Conservation (phyloP, 306 rosid genomes). For the Dalbergia cultrata region DNA sequence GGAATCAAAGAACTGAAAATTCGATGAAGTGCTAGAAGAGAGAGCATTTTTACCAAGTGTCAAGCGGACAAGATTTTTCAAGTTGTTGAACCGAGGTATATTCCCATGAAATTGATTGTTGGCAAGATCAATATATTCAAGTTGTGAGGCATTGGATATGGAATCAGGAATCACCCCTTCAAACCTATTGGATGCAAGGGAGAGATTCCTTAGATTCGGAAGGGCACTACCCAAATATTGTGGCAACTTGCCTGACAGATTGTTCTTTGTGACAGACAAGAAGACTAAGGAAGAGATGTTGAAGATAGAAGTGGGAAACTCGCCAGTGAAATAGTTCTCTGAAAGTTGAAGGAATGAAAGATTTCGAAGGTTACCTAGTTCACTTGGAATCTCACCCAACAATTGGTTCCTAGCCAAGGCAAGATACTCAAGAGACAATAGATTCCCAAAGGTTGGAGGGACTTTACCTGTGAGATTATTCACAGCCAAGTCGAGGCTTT, state of each 20-base stretch:
- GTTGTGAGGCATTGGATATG: constrained; percentile 53
- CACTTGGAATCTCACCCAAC: constrained; percentile 49
- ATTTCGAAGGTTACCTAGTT: constrained; percentile 45
- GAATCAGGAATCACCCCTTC: constrained; percentile 53
- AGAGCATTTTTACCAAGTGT: constrained; percentile 27
- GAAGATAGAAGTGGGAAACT: constrained; percentile 50
- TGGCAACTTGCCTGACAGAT: constrained; percentile 46
- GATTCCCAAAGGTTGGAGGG: constrained; percentile 49
- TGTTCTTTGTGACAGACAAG: constrained; percentile 46
- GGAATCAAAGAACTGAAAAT: constrained; percentile 46
- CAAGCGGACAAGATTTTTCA: constrained; percentile 36
- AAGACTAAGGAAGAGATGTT: constrained; percentile 46
- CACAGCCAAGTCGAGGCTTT: constrained; percentile 44
- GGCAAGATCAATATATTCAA: constrained; percentile 42
- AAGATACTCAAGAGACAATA: constrained; percentile 41
- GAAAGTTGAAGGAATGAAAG: constrained; percentile 46
- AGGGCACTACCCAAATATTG: constrained; percentile 30
- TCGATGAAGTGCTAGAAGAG: constrained; percentile 43
- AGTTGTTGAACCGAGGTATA: constrained; percentile 44
- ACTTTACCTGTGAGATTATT: constrained; percentile 53
- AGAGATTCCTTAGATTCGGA: constrained; percentile 40
- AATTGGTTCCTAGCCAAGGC: constrained; percentile 44
- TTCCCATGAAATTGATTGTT: constrained; percentile 46
- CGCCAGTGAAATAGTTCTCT: constrained; percentile 44
- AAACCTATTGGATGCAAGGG: constrained; percentile 41